A percentile compares a stretch with the other conserved stretches of the same genome.
Evolutionary conservation across 345 rosid species (phyloP).

Genomic region (Murraya paniculata): DNA sequence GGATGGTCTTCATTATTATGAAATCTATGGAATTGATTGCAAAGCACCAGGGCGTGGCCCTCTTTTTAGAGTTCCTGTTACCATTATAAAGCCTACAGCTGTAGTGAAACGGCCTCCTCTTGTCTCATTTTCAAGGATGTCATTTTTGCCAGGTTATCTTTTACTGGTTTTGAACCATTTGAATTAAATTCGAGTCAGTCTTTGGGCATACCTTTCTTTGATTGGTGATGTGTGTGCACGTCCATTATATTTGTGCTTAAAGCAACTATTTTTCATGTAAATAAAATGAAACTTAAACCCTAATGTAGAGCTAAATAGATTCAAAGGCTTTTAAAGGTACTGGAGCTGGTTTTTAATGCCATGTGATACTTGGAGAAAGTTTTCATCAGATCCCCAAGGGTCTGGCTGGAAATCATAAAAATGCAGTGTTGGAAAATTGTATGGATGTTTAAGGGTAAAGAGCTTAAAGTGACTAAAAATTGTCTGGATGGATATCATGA

Average conservation of each 20-base stretch:
- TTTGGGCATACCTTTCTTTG: background rate
- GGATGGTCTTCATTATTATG: constrained; percentile 85
- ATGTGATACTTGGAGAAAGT: background rate
- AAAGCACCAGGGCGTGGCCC: constrained; percentile 94
- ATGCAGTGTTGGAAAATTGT: background rate
- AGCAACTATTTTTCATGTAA: background rate
- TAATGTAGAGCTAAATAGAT: background rate
- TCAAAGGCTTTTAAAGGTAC: background rate
- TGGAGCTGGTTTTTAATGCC: background rate
- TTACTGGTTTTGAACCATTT: background rate
- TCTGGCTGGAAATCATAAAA: background rate
- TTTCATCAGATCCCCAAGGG: background rate
- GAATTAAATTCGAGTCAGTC: background rate
- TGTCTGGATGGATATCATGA: background rate
- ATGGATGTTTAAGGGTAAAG: background rate
- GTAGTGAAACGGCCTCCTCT: constrained; percentile 62
- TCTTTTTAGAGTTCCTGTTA: constrained; percentile 82
- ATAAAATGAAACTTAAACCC: background rate
- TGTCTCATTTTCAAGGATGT: constrained; percentile 68
- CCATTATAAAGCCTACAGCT: constrained; percentile 74
- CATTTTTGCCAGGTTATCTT: constrained; percentile 74
- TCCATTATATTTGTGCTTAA: background rate
- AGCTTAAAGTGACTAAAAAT: background rate
- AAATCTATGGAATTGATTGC: constrained; percentile 92
- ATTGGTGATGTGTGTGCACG: background rate